Percentiles rank a stretch among this genome's conserved stretches.
Evolutionary conservation across 345 rosid species (phyloP).

Genomic region (Linum lewisii): DNA sequence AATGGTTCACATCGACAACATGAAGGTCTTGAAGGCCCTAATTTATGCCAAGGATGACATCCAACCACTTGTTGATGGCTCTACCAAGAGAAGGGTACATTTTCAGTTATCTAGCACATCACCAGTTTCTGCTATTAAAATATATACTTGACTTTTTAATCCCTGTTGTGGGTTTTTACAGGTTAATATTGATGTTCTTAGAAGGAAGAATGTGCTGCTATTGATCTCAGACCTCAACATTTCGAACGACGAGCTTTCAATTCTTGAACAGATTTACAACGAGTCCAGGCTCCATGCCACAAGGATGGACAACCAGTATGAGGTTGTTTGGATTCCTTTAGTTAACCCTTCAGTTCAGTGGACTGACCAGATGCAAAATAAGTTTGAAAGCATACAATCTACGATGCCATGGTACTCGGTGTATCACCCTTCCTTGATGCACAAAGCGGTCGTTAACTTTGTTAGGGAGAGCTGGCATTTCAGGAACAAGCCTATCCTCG

Average conservation of each 20-base stretch:
- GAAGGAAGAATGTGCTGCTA: constrained; percentile 2
- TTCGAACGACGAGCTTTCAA: background rate
- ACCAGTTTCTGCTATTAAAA: background rate
- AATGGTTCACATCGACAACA: constrained; percentile 2
- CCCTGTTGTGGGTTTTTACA: background rate
- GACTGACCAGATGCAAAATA: background rate
- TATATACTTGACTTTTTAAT: background rate
- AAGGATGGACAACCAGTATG: constrained; percentile 2
- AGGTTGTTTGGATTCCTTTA: background rate
- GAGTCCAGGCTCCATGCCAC: constrained; percentile 3
- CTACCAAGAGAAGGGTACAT: constrained; percentile 4
- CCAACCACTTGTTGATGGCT: constrained; percentile 6
- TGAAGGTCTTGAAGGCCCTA: background rate
- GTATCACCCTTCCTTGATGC: background rate
- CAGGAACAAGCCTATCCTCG: constrained; percentile 5
- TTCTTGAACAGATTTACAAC: constrained; percentile 1
- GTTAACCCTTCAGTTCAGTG: background rate
- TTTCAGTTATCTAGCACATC: background rate
- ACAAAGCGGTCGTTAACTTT: background rate
- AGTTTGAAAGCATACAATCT: background rate
- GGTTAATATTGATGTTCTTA: constrained; percentile 2
- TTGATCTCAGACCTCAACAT: constrained; percentile 4
- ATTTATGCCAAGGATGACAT: background rate
- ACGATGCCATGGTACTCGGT: constrained; percentile 7
- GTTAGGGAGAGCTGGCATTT: constrained; percentile 2